Base-by-base conservation (phyloP, 805 yeast genomes). In the Nadsonia fulvescens region DNA sequence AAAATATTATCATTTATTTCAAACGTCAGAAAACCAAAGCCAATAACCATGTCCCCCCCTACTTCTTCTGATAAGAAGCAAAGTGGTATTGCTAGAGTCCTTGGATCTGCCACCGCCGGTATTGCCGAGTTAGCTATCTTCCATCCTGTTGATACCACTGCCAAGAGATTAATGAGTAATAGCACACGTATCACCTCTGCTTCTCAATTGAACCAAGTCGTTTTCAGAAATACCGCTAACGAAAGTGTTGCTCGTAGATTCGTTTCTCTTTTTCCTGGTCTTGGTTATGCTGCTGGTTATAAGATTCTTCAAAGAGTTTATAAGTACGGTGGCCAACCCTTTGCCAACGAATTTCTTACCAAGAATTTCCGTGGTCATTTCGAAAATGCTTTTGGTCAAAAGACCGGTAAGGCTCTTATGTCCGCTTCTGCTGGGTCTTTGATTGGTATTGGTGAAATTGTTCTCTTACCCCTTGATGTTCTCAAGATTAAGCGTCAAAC, bases 291-390 rank as follows among this genome's bases (percentile, higher is more conserved):
- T 36, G 96, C 98, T 24, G 78, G 82, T 38, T 89, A 89, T 63
- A 89, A 89, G 47, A 75, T 89, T 40, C 60, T 86, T 40, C 99
- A 89, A 58, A 71, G 99, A 59, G 95, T 89, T 30, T 89, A 89
- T 67, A 89, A 89, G 57, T 89, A 89, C 51, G 96, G 98, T 47
- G 99, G 99, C 27, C 99, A 89, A 59, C 98, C 99, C 24, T 83
- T 81, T 47, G 99, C 86, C 37, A 89, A 89, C 48, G 99, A 89
- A 55, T 79, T 71, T 47, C 63, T 89, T 48, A 66, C 76, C 42
- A 61, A 63, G 38, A 75, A 79, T 58, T 78, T 68, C 60, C 69
- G 65, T 45, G 55, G 62, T 23, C 48, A 61, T 29, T 89, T 70
- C 49, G 93, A 86, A 39, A 53, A 58, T 32, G 55, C 62, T 20